These are phyloP conservation scores for Hanseniaspora lachancei DNA, from an alignment of 805 yeast species.

Conservation along the genomic window DNA sequence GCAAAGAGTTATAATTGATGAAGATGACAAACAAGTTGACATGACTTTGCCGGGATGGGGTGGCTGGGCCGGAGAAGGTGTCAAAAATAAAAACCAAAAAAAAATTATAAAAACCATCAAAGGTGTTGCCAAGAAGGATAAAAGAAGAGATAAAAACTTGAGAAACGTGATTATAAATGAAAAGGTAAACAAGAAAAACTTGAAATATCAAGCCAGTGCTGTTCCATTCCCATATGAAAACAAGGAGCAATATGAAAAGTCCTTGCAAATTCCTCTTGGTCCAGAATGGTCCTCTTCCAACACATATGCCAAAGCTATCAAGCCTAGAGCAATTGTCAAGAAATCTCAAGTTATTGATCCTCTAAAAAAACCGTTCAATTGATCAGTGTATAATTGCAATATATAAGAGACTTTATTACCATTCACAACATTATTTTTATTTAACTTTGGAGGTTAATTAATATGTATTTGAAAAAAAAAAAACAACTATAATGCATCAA, in stretches of 20 bases:
- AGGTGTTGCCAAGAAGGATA: slow-evolving; percentile 60
- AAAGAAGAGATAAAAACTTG: slow-evolving; percentile 64
- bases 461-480: too few relatives aligned
- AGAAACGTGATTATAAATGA: slow-evolving; percentile 84
- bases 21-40: slow-evolving; percentile 79
- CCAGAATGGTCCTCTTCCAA: slow-evolving; percentile 89
- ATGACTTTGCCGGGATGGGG: slow-evolving; percentile 95
- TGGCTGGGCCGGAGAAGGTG: slow-evolving; percentile 75
- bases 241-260: slow-evolving; percentile 86
- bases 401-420: not conserved
- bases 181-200: slow-evolving; percentile 65
- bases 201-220: slow-evolving; percentile 73
- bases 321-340: slow-evolving; percentile 77
- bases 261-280: slow-evolving; percentile 90
- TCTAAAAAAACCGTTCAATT: slow-evolving; percentile 68
- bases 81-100: slow-evolving; percentile 35
- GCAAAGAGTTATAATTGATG: slow-evolving; percentile 48
- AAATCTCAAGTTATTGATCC: slow-evolving; percentile 89
- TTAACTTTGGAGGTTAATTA: not conserved
- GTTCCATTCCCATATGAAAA: slow-evolving; percentile 93
- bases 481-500: slow-evolving; percentile 59
- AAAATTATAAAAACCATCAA: slow-evolving; percentile 57
- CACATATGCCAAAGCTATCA: slow-evolving; percentile 74
- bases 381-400: slow-evolving; percentile 11
- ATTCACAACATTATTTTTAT: not conserved